Evolutionary conservation across 2,329 filamentous ascomycete species (phyloP), one percentile per base, ranked within the genome.

Genomic region (Basipetospora chlamydospora): DNA sequence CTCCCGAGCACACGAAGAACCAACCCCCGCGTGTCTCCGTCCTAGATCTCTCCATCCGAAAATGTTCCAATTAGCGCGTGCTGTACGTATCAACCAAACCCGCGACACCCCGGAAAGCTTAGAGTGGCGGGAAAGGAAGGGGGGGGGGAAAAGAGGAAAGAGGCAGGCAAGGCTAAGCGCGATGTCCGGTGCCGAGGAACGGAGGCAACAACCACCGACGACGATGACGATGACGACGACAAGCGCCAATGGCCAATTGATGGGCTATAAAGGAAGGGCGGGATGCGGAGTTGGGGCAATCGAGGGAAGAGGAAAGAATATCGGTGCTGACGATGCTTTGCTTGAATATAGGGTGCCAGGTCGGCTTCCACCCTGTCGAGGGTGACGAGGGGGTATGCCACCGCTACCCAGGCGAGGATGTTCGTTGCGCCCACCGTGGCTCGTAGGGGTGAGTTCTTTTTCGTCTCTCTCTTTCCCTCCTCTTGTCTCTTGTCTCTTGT

Each of bases 381-480:
- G 35, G 22, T 33, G 28, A 16, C 35, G 12, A 38, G 35, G 35
- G 35, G 35, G 10, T 30, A 31, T 13, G 32, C 32, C 29, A 35
- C 35, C 49, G 51, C 61, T 48, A 57, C 59, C 53, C 64, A 66
- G 55, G 57, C 59, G 53, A 66, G 71, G 54, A 61, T 61, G 51
- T 74, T 74, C 55, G 70, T 74, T 50, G 68, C 65, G 50, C 70
- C 71, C 43, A 74, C 71, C 37, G 63, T 73, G 48, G 69, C 70
- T 45, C 65, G 71, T 56, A 65, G 69, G 68, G 70, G 71, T 76
- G 67, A 59, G 71, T 33, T 11, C 12, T 6, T 31, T 11, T 17
- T 15, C 10, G 4, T 32, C 30, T 12, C 30, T 23, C 11, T 11
- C 11, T 23, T 23, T 23, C 22, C 6, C 11, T 23, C 22, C 11